phyloP scores from a whole-genome alignment of 768 basidiomycete species.

The Pisolithus microcarpus region DNA sequence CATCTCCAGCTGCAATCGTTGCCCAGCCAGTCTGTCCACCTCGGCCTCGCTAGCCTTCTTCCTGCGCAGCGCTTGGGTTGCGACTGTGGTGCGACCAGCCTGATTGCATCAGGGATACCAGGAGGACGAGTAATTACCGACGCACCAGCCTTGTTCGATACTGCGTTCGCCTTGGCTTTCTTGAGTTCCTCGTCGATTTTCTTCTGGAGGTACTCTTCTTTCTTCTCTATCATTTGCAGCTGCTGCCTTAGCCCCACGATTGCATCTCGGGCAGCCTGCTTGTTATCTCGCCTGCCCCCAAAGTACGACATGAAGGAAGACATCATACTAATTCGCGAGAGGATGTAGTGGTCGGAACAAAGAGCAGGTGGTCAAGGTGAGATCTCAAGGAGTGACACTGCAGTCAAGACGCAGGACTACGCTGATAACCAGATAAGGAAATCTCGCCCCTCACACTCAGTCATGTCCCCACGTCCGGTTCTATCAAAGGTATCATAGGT shows the following conservation, averaged over 20 bases:
- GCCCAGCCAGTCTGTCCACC: conserved; percentile 77
- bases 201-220: conserved; percentile 93
- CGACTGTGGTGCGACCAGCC: conserved; percentile 44
- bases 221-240: conserved; percentile 97
- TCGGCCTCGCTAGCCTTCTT: conserved; percentile 89
- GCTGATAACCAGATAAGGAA: conserved; percentile 22
- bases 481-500: background rate
- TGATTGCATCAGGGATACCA: conserved; percentile 2
- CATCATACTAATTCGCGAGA: conserved; percentile 44
- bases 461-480: background rate
- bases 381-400: conserved; percentile 7
- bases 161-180: conserved; percentile 90
- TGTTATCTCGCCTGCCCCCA: conserved; percentile 73
- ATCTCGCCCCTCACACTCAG: conserved; percentile 6
- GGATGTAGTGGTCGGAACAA: conserved; percentile 1
- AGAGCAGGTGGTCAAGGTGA: conserved; percentile 2
- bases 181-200: conserved; percentile 92
- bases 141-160: conserved; percentile 89
- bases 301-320: conserved; percentile 83
- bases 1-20: conserved; percentile 86
- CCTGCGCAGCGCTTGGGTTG: conserved; percentile 82
- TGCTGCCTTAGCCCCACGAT: conserved; percentile 92
- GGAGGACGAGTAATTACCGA: conserved; percentile 9
- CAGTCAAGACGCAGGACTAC: conserved; percentile 3
- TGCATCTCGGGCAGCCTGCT: conserved; percentile 82